Evolutionary conservation across 2,329 filamentous ascomycete species (phyloP).

Genomic region (Ophiocordyceps camponoti-saundersi): DNA sequence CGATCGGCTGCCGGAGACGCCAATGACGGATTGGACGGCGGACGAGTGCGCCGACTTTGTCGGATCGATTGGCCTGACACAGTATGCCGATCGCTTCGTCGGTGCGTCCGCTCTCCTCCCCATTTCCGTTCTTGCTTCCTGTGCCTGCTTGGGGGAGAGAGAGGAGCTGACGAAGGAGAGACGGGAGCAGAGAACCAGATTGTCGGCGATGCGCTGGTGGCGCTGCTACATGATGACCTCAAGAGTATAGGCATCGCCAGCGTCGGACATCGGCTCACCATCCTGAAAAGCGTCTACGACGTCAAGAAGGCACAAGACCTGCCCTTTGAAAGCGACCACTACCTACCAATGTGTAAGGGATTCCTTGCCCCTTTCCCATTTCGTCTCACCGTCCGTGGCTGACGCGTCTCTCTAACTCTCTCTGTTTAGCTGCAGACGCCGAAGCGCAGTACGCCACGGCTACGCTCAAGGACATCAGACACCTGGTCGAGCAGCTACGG

Average conservation of each 20-base stretch:
- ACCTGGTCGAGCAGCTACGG: constrained; percentile 76
- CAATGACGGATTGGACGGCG: constrained; percentile 65
- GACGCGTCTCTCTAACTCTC: background rate
- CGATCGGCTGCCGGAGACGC: constrained; percentile 53
- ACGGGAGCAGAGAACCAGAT: constrained; percentile 66
- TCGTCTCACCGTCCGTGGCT: too few relatives aligned
- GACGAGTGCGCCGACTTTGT: constrained; percentile 89
- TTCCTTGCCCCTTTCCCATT: background rate
- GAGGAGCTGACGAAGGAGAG: background rate
- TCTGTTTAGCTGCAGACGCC: constrained; percentile 62
- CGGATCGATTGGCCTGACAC: constrained; percentile 57
- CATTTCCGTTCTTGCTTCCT: too few relatives aligned
- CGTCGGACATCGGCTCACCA: constrained; percentile 85
- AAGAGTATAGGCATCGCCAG: constrained; percentile 90
- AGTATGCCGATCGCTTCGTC: constrained; percentile 71
- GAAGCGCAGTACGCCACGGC: constrained; percentile 73
- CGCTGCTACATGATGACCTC: constrained; percentile 78
- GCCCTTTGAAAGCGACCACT: constrained; percentile 81
- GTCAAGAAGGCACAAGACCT: constrained; percentile 90
- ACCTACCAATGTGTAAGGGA: constrained; percentile 66
- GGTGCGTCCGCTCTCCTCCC: constrained; percentile 38
- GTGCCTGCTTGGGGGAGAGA: background rate
- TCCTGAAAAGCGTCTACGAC: constrained; percentile 91
- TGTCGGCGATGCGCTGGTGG: constrained; percentile 77
- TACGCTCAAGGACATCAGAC: constrained; percentile 82